Base-by-base conservation (phyloP, 495 filamentous ascomycete species). In the Xylaria acuta region DNA sequence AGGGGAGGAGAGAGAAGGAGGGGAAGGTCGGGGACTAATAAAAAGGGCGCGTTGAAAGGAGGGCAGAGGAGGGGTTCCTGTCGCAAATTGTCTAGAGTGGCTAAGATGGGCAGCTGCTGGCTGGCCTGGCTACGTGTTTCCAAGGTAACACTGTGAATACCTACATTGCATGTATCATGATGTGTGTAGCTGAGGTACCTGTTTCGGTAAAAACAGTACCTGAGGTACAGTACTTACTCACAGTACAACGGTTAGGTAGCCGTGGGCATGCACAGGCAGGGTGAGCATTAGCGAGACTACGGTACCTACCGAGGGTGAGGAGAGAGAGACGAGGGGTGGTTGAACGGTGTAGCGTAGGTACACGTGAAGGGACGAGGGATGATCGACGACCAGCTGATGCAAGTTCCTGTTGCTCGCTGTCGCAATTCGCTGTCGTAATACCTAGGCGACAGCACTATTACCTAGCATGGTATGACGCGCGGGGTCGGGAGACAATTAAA, bases 11-110 rank as follows among this genome's bases (percentile, higher is more conserved):
- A 68, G 62, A 64, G 47, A 69, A 73, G 56, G 73, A 73, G 67
- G 72, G 77, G 77, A 76, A 74, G 68, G 72, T 27, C 56, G 75
- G 67, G 54, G 54, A 62, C 70, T 51, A 72, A 74, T 59, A 73
- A 74, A 75, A 72, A 77, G 71, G 74, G 66, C 68, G 75, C 71
- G 75, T 64, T 62, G 67, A 72, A 69, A 74, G 68, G 70, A 65
- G 66, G 72, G 75, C 64, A 71, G 65, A 74, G 68, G 70, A 65
- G 66, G 73, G 76, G 77, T 73, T 73, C 34, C 70, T 65, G 69
- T 70, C 43, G 38, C 68, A 66, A 49, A 32, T 3, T 41, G 56
- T 64, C 32, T 47, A 69, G 69, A 62, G 53, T 67, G 58, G 51
- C 51, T 67, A 68, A 72, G 45, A 32, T 67, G 22, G 59, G 72